These are phyloP conservation scores for Aspergillus diversus DNA, from an alignment of 495 filamentous ascomycete genomes.

Conservation along the genomic window DNA sequence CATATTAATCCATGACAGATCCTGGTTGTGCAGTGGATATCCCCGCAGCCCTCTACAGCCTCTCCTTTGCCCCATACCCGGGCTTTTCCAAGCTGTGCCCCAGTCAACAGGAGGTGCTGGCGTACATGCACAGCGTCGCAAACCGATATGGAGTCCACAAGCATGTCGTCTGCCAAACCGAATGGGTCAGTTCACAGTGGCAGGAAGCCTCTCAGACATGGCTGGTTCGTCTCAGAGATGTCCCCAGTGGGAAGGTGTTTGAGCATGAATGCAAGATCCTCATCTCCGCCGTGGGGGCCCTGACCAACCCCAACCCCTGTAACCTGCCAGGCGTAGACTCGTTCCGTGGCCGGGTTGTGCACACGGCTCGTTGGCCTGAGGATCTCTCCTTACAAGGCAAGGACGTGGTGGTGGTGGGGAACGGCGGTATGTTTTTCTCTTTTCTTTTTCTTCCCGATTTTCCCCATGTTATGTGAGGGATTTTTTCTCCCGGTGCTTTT, in stretches of 20 bases:
- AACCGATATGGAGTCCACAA: conserved; percentile 12
- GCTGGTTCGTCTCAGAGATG: conserved; percentile 25
- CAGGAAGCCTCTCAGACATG: conserved; percentile 26
- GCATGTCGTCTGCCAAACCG: conserved; percentile 25
- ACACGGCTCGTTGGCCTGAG: conserved; percentile 61
- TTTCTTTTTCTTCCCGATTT: background rate
- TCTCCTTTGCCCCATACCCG: conserved; percentile 33
- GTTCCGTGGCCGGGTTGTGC: conserved; percentile 58
- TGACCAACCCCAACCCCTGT: conserved; percentile 47
- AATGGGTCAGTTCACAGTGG: conserved; percentile 28
- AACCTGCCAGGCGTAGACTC: conserved; percentile 47
- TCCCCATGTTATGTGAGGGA: background rate
- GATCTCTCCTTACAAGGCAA: conserved; percentile 55
- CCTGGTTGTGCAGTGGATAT: conserved; percentile 36
- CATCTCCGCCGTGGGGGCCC: conserved; percentile 49
- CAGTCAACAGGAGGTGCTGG: conserved; percentile 27
- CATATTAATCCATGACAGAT: conserved; percentile 17
- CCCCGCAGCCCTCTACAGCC: conserved; percentile 31
- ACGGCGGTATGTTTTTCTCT: conserved; percentile 28
- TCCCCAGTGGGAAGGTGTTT: conserved; percentile 16
- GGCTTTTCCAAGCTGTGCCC: conserved; percentile 32
- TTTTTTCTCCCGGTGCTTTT: background rate
- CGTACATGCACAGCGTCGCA: conserved; percentile 11
- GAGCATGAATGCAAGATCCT: conserved; percentile 50
- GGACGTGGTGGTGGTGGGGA: conserved; percentile 59